Evolutionary conservation across 2,329 filamentous ascomycete genomes (phyloP), one percentile per base, ranked within the genome.

Genomic region (Pseudogymnoascus sp.): DNA sequence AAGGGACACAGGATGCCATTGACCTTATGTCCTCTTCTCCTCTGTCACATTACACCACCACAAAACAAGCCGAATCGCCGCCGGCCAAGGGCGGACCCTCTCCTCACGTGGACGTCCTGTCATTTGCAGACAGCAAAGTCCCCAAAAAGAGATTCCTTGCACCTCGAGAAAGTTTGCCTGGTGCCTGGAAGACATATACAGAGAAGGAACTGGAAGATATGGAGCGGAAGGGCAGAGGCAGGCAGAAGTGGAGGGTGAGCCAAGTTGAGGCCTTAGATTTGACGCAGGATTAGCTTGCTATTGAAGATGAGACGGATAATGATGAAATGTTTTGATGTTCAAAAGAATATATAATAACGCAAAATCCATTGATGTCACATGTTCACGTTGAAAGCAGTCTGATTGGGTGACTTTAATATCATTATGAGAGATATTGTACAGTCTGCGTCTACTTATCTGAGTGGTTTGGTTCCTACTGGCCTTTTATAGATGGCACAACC

Each of bases 141-240:
- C 34, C 34, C 6, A 10, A 66, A 7, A 71, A 71, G 51, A 67
- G 71, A 51, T 72, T 67, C 45, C 70, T 74, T 6, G 65, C 72
- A 34, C 65, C 71, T 3, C 67, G 75, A n/a, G 72, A 75, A 11
- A 75, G 73, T 65, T 66, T 76, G 25, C 72, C 72, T 5, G 75
- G 75, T 2, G 69, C 71, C 2, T 77, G 74, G 73, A 73, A 71
- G 64, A 69, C 71, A 63, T 60, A 71, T 11, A 68, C 68, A 60
- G 65, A 67, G 45, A 62, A 66, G 41, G 68, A 70, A 54, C 31
- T 63, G 6, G 36, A 61, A 43, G 60, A 57, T 10, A 16, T 57
- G 51, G 51, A 57, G 51, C 10, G 28, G n/a, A 57, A 57, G 34
- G 62, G 25, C 45, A 48, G 31, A 37, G 48, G 36, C 31, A 60